Evolutionary conservation across 2,329 filamentous ascomycete genomes (phyloP).

Genomic region (Penicillium freii): DNA sequence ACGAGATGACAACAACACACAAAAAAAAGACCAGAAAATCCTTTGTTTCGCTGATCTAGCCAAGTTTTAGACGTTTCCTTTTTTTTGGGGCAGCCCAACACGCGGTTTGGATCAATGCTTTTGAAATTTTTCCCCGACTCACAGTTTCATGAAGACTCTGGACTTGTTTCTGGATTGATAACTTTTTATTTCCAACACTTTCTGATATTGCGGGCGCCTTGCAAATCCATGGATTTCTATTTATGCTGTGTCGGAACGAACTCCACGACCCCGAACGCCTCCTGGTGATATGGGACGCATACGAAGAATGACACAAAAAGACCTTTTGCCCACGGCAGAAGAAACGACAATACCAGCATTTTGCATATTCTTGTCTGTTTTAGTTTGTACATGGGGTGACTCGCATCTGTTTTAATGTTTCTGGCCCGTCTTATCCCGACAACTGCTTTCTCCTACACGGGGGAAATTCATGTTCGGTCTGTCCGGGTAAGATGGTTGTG

Average conservation of each 20-base stretch:
- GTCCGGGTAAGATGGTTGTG: conserved; percentile 11
- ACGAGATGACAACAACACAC: conserved; percentile 43
- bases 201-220: conserved; percentile 24
- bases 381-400: conserved; percentile 35
- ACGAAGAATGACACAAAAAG: conserved; percentile 40
- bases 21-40: conserved; percentile 41
- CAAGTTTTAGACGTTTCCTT: conserved; percentile 43
- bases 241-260: conserved; percentile 25
- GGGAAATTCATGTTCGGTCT: conserved; percentile 13
- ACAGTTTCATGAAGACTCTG: conserved; percentile 14
- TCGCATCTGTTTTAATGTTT: conserved; percentile 34
- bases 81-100: conserved; percentile 41
- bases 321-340: conserved; percentile 31
- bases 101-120: conserved; percentile 32
- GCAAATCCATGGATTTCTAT: conserved; percentile 28
- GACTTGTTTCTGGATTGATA: conserved; percentile 10
- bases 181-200: conserved; percentile 17
- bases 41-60: conserved; percentile 41
- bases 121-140: conserved; percentile 8
- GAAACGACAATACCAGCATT: conserved; percentile 40
- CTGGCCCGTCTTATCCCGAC: conserved; percentile 12
- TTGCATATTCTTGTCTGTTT: conserved; percentile 37
- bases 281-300: conserved; percentile 32
- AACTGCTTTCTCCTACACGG: conserved; percentile 4
- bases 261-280: conserved; percentile 26